Evolutionary conservation across 108 stramenopile genomes (phyloP), one percentile per base, ranked within the genome.

Genomic region (Cyclotella cryptica): DNA sequence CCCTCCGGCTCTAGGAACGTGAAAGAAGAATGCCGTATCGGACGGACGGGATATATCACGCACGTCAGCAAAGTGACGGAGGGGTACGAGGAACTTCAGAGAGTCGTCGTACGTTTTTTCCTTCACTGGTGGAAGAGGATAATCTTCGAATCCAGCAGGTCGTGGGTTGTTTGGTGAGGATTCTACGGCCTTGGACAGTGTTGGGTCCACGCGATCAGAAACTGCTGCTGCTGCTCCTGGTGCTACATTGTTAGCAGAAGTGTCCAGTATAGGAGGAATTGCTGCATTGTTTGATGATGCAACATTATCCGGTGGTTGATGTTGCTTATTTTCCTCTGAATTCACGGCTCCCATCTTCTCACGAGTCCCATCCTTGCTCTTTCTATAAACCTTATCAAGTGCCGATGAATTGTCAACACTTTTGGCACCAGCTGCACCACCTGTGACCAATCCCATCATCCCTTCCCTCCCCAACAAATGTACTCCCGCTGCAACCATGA

Each of bases 21-120:
- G 86, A 35, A 81, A 87, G 69, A 87, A 87, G 74, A 87, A 84
- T 12, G 77, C 67, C 17, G 78, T 75, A 26, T 79, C 78, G n/a
- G 73, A 13, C 10, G 71, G 72, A 17, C 77, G 58, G 15, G 0
- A 45, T 0, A 77, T 54, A 51, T 78, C 77, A 39, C 44, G 72
- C 4, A 68, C 29, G 60, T 72, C 72, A 17, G 81, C 63, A 66
- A 74, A 83, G 66, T 83, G 72, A 8, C 71, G 81, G n/a, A 83
- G 73, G 17, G 80, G 80, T 21, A 49, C 28, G 28, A 81, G 70
- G 51, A 58, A 81, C 22, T 54, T 22, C 24, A 72, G 75, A 14
- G 70, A 69, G 19, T 69, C 58, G 35, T 81, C 80, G 35, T 72
- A 77, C 0, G 27, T 29, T 45, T 81, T 77, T 49, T 81, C 76